phyloP scores from a whole-genome alignment of 768 basidiomycete genomes.

The Cyclocybe aegerita region DNA sequence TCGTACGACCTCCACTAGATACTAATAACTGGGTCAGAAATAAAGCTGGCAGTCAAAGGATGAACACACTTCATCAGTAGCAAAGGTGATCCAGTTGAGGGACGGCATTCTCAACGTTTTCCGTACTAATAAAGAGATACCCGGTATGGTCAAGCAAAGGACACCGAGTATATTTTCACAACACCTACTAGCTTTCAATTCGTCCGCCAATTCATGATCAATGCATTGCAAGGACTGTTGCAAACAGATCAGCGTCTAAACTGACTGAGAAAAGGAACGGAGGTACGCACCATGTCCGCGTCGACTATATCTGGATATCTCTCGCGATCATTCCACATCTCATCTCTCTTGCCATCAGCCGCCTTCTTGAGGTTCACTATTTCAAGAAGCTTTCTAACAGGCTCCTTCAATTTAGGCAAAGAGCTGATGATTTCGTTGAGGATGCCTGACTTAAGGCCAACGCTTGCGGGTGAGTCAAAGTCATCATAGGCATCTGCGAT shows the following conservation, averaged over 20 bases:
- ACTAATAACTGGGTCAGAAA: slow-evolving; percentile 41
- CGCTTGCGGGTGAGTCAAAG: slow-evolving; percentile 34
- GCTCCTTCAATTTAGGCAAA: slow-evolving; percentile 62
- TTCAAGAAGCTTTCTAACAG: slow-evolving; percentile 51
- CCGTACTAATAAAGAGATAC: slow-evolving; percentile 49
- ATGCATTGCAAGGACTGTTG: slow-evolving; percentile 62
- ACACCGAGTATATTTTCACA: neutral
- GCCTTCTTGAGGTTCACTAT: slow-evolving; percentile 64
- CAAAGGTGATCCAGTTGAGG: slow-evolving; percentile 64
- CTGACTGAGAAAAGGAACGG: neutral
- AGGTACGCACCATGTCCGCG: slow-evolving; percentile 51
- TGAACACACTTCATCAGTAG: slow-evolving; percentile 63
- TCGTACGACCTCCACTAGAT: slow-evolving; percentile 75
- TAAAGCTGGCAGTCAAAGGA: neutral
- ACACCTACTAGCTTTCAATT: slow-evolving; percentile 62
- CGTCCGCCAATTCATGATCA: slow-evolving; percentile 70
- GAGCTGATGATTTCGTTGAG: slow-evolving; percentile 70
- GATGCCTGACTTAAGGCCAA: slow-evolving; percentile 62
- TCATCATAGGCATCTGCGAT: slow-evolving; percentile 63
- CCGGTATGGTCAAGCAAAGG: neutral
- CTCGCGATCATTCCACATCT: slow-evolving; percentile 61
- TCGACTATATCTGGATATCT: slow-evolving; percentile 54
- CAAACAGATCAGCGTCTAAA: neutral
- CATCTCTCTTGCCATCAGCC: slow-evolving; percentile 61
- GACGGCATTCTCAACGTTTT: slow-evolving; percentile 72